Evolutionary conservation across 768 basidiomycete genomes (phyloP), one percentile per base, ranked within the genome.

Genomic region (Boletus rex-veris): DNA sequence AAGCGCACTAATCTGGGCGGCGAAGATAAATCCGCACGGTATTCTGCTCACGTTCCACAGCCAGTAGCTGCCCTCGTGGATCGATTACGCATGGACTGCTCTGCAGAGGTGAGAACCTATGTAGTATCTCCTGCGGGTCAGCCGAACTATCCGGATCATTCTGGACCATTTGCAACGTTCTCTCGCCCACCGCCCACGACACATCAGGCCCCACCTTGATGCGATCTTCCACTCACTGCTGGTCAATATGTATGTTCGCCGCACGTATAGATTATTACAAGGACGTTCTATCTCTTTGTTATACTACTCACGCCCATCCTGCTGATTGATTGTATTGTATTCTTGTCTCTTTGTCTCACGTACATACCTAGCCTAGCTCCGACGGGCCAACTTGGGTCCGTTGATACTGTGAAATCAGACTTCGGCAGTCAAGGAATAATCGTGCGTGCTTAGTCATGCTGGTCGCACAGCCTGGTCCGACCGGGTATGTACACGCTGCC

Each of bases 81-180:
- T 21, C 74, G 70, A 43, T 74, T 89, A 39, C 77, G 77, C 38
- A 73, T 72, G 50, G 87, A 90, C 65, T 54, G 65, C 40, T 85
- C 84, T 45, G 72, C 74, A 57, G 84, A 86, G 63, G 86, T 88
- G 52, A 78, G 74, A 60, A 77, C 84, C 41, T 89, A 82, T 60
- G 75, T 84, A 51, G 75, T 71, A 37, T 65, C 70, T 48, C 55
- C 71, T n/a, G 54, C 62, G 51, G 56, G 66, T 43, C 53, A 26
- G 16, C 46, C 42, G 9, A 48, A 51, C 26, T 59, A 60, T 35
- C 31, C 19, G 45, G 50, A 58, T 16, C 58, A 36, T 28, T 50
- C 61, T 37, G 60, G 61, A 46, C 61, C 58, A 46, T 73, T 65
- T 48, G 67, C 68, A 28, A 75, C 69, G 14, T 75, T 75, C 48